Evolutionary conservation across 176 grass and related monocot species (phyloP), one percentile per base, ranked within the genome.

Genomic region (Carex myosuroides): DNA sequence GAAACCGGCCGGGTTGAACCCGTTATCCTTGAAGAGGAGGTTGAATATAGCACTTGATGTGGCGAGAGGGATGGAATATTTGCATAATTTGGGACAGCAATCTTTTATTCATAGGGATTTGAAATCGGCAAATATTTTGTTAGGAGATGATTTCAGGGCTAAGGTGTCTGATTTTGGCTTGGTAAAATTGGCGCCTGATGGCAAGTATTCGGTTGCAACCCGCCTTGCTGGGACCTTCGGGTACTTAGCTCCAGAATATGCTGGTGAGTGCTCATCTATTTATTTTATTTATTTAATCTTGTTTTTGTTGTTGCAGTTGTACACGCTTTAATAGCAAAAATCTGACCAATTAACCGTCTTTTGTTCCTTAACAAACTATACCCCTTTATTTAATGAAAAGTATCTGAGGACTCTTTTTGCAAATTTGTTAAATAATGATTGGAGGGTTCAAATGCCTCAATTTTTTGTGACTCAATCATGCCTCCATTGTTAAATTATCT

Each of bases 171-270:
- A 99, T 79, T 99, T 99, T 59, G 96, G 96, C 32, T 86, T 99
- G 2, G 87, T 95, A 79, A 99, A 93, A 69, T 89, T 86, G 13
- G 96, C 96, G 1, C 96, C 96, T 0, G 93, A 99, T 69, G 96
- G 93, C 1, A 93, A 98, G 84, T 86, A 88, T 88, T 99, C 93
- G n/a, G 93, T 99, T 18, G 96, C 88, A 8, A 99, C 96, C 26
- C 92, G 91, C 60, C 96, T 99, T 0, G 96, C 96, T 8, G 96
- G 96, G 80, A 99, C 96, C 2, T 99, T 99, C 84, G 96, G 96
- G 32, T 99, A 99, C 79, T 89, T 99, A 59, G 96, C 96, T 26
- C 96, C 96, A 71, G 96, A 99, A 90, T 99, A 99, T 92, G 96
- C 96, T 56, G 96, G 96, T 99, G 87, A 94, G 79, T 7, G 32